These are phyloP conservation scores for Chenopodium berlandieri DNA, from an alignment of 148 eudicot genomes.

Conservation along the genomic window DNA sequence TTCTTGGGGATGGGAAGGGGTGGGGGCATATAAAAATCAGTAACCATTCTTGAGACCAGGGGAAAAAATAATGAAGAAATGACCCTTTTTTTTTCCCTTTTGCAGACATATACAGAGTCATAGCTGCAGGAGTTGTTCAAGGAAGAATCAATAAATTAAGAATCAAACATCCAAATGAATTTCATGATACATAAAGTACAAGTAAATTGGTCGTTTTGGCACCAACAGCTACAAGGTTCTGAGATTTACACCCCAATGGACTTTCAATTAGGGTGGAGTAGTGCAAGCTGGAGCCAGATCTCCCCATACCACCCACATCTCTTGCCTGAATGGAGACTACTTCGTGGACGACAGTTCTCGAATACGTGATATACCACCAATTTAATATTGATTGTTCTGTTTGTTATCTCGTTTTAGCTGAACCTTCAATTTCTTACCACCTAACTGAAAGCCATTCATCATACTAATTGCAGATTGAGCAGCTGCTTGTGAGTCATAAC, in stretches of 20 bases:
- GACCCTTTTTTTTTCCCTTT: constrained; percentile 16
- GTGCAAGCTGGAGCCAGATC: constrained; percentile 20
- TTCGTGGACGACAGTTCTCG: constrained; percentile 3
- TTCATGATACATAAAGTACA: constrained; percentile 64
- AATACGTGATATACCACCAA: constrained; percentile 27
- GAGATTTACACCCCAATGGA: constrained; percentile 28
- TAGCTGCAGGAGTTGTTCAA: constrained; percentile 28
- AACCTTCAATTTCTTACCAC: constrained; percentile 95
- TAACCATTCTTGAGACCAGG: constrained; percentile 1
- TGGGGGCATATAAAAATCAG: neutral
- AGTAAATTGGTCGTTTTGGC: constrained; percentile 40
- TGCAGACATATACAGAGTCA: constrained; percentile 29
- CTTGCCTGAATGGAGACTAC: constrained; percentile 20
- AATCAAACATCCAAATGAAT: constrained; percentile 52
- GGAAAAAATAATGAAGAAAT: constrained; percentile 11
- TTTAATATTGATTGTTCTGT: constrained; percentile 58
- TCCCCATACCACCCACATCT: constrained; percentile 15
- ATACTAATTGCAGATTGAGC: constrained; percentile 81
- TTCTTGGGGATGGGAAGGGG: neutral
- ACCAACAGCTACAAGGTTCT: constrained; percentile 47
- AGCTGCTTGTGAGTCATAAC: constrained; percentile 81
- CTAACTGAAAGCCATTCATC: constrained; percentile 93
- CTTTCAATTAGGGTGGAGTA: constrained; percentile 29
- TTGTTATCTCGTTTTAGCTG: constrained; percentile 91
- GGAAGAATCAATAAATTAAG: constrained; percentile 72